Conservation (phyloP, 1,284 basidiomycete genomes). For the Tremellales sp. region DNA sequence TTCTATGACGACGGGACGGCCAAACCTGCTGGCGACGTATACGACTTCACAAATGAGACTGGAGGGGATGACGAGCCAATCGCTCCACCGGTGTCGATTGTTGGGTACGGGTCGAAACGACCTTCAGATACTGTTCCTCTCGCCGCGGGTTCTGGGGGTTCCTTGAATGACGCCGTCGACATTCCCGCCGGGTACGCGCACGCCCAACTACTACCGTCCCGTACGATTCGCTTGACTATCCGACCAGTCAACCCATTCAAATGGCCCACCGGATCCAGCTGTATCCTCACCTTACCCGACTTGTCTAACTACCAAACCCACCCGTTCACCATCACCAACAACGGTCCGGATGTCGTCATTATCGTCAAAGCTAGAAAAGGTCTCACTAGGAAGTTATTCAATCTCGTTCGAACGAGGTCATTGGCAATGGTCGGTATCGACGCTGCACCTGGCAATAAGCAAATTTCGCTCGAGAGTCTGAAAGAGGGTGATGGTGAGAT, state of each 20-base stretch:
- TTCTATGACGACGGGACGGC: too few relatives aligned
- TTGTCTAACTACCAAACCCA: slow-evolving; percentile 67
- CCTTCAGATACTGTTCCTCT: too few relatives aligned
- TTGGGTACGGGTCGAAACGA: too few relatives aligned
- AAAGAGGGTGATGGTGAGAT: slow-evolving; percentile 26
- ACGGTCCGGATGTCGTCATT: slow-evolving; percentile 63
- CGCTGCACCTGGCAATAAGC: too few relatives aligned
- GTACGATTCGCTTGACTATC: slow-evolving; percentile 69
- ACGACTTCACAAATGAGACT: too few relatives aligned
- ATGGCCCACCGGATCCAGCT: slow-evolving; percentile 64
- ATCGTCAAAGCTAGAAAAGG: slow-evolving; percentile 72
- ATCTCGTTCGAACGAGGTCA: slow-evolving; percentile 51
- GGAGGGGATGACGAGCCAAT: too few relatives aligned
- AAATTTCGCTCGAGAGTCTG: slow-evolving; percentile 24
- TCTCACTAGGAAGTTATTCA: slow-evolving; percentile 71
- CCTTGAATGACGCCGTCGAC: too few relatives aligned
- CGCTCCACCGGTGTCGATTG: too few relatives aligned
- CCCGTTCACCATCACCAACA: slow-evolving; percentile 74
- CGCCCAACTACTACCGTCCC: too few relatives aligned
- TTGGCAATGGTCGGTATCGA: slow-evolving; percentile 28
- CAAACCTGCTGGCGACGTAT: too few relatives aligned
- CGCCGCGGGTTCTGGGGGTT: too few relatives aligned
- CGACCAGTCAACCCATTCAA: slow-evolving; percentile 58
- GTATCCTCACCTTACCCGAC: slow-evolving; percentile 67
- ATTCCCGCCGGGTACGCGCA: too few relatives aligned